These are phyloP conservation scores for Pezicula carpinea DNA, from an alignment of 2,329 filamentous ascomycete species.

Conservation along the genomic window DNA sequence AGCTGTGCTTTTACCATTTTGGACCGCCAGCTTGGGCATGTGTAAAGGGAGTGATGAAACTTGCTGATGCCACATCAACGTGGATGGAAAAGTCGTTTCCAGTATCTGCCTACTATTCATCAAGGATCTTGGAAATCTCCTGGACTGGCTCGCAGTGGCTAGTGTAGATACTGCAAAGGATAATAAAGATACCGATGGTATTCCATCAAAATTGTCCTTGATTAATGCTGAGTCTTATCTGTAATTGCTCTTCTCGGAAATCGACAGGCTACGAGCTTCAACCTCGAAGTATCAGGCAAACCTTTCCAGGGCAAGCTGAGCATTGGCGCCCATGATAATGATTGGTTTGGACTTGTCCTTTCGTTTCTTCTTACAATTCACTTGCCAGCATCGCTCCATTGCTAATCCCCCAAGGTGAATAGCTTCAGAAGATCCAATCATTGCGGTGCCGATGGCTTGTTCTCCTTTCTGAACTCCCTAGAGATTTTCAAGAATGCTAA, in stretches of 20 bases:
- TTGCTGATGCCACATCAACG: constrained; percentile 57
- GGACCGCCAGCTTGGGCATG: constrained; percentile 47
- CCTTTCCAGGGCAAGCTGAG: constrained; percentile 69
- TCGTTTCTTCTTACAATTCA: constrained; percentile 52
- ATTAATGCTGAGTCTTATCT: constrained; percentile 60
- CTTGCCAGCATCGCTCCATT: constrained; percentile 73
- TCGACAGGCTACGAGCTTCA: constrained; percentile 60
- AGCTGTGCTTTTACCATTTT: constrained; percentile 44
- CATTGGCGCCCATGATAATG: constrained; percentile 71
- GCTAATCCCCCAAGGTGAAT: constrained; percentile 67
- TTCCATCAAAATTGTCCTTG: constrained; percentile 65
- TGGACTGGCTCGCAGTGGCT: constrained; percentile 71
- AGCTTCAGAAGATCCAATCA: constrained; percentile 67
- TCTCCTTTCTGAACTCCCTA: constrained; percentile 59
- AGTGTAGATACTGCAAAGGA: constrained; percentile 68
- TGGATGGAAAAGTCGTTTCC: constrained; percentile 65
- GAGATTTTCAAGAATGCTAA: constrained; percentile 63
- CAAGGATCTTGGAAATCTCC: constrained; percentile 60
- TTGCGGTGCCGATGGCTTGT: constrained; percentile 63
- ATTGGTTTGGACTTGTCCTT: constrained; percentile 63
- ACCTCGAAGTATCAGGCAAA: constrained; percentile 73
- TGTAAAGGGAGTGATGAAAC: constrained; percentile 58
- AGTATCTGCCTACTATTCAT: constrained; percentile 56
- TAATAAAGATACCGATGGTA: constrained; percentile 72
- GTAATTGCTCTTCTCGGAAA: constrained; percentile 55